Base-by-base conservation (phyloP, 2,329 filamentous ascomycete species). In the Aspergillus brasiliensis region DNA sequence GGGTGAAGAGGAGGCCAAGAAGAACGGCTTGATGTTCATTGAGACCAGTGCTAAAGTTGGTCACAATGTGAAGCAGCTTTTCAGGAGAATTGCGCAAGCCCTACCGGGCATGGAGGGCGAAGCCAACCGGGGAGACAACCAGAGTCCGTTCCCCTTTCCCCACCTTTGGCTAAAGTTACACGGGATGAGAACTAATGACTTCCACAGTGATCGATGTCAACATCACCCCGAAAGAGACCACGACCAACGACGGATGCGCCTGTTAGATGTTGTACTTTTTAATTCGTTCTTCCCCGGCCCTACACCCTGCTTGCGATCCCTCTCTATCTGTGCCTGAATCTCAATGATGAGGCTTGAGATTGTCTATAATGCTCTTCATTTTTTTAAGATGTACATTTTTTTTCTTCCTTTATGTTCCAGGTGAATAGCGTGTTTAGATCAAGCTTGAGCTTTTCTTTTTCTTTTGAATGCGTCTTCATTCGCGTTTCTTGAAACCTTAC, bases 31-130 rank as follows among this genome's bases (percentile, higher is more conserved):
- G 68, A 97, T 99, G 91, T 99, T 99, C 74, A 95, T 99, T 70
- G 95, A 99, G 84, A 99, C 95, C 57, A 97, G 92, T 77, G 95
- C 95, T 57, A 99, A 99, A 84, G 84, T 97, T 11, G 93, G 96
- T 42, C 92, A 98, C 79, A 99, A 99, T 75, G 96, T 99, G 69
- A 99, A 99, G 84, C 91, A 90, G 68, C 83, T 99, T 59, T 99
- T 99, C 82, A 91, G 93, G 84, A 90, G 92, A 82, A 99, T 99
- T 86, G 95, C 96, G 42, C 95, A 99, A 80, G 95, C 96, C 38
- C 82, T 99, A 69, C 95, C 95, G 7, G 95, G 95, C 21, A 98
- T 99, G 95, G 95, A 99, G 77, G 92, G 92, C 13, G 89, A 92
- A 67, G 90, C 92, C 66, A 87, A 89, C 69, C 88, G 89, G 69